Percentiles rank a stretch among this genome's conserved stretches.
These are phyloP conservation scores for Chaetomium strumarium DNA, from an alignment of 2,329 filamentous ascomycete species.

Conservation along the genomic window DNA sequence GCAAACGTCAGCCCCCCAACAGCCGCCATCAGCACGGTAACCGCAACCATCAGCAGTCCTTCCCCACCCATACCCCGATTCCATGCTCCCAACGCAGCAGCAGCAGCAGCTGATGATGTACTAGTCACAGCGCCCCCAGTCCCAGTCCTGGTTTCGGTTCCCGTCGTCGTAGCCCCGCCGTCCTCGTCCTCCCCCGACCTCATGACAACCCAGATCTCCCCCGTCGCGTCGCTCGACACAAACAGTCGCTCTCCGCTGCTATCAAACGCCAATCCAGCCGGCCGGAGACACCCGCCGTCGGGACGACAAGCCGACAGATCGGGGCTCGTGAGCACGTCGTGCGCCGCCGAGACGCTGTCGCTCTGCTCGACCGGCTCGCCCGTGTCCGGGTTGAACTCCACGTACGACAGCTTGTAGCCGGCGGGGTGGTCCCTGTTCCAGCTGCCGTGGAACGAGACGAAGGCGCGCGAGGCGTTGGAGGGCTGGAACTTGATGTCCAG, in stretches of 20 bases:
- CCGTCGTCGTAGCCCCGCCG: constrained; percentile 1
- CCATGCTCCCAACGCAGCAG: not conserved
- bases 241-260: constrained; percentile 47
- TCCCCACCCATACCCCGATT: constrained; percentile 5
- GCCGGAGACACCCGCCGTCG: constrained; percentile 54
- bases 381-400: constrained; percentile 34
- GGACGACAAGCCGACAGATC: constrained; percentile 46
- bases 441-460: constrained; percentile 65
- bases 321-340: constrained; percentile 50
- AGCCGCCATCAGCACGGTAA: constrained; percentile 18
- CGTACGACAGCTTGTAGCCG: constrained; percentile 41
- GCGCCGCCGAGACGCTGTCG: constrained; percentile 42
- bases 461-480: constrained; percentile 49
- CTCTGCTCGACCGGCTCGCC: constrained; percentile 37
- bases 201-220: constrained; percentile 57
- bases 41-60: constrained; percentile 17
- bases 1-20: constrained; percentile 20
- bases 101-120: not conserved
- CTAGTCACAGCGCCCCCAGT: not conserved
- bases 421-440: constrained; percentile 45
- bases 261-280: constrained; percentile 53
- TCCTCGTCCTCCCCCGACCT: constrained; percentile 19
- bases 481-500: constrained; percentile 63
- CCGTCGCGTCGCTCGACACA: constrained; percentile 57
- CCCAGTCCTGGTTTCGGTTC: not conserved